These are phyloP conservation scores for Rhytidiadelphus loreus DNA, from an alignment of 225 moss, liverwort and hornwort genomes.

Conservation along the genomic window DNA sequence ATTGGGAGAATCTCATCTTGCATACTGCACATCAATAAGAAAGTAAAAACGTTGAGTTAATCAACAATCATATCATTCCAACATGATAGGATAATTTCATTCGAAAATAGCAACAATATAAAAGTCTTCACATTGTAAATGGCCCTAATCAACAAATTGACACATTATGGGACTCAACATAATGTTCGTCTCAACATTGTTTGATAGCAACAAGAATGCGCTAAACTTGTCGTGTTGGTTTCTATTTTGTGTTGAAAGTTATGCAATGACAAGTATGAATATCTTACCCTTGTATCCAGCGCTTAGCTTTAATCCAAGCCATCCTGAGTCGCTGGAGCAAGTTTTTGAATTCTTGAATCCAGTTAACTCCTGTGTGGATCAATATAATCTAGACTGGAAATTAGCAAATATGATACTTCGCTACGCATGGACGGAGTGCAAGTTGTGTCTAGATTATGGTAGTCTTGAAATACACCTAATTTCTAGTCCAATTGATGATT, in stretches of 20 bases:
- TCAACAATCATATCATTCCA: neutral
- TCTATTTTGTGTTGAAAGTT: neutral
- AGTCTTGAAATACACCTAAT: neutral
- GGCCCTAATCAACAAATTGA: neutral
- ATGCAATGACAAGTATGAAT: neutral
- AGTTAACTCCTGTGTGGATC: neutral
- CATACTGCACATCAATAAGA: neutral
- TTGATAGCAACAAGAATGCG: neutral
- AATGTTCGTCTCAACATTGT: neutral
- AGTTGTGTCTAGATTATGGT: neutral
- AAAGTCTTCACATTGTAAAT: neutral
- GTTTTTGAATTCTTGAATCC: conserved; percentile 4
- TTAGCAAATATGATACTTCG: neutral
- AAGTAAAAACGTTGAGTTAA: neutral
- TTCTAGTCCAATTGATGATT: neutral
- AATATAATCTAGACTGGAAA: neutral
- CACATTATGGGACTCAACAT: neutral
- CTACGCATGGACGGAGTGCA: neutral
- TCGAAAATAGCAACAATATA: neutral
- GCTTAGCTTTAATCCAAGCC: neutral
- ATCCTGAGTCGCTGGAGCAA: neutral
- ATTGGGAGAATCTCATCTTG: neutral
- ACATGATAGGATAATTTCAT: neutral
- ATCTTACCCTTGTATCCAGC: neutral
- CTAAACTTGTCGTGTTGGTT: neutral